A percentile compares a stretch with the other conserved stretches of the same genome.
Evolutionary conservation across 192 early-diverging fungal genomes (phyloP).

Genomic region (Coemansia biformis): DNA sequence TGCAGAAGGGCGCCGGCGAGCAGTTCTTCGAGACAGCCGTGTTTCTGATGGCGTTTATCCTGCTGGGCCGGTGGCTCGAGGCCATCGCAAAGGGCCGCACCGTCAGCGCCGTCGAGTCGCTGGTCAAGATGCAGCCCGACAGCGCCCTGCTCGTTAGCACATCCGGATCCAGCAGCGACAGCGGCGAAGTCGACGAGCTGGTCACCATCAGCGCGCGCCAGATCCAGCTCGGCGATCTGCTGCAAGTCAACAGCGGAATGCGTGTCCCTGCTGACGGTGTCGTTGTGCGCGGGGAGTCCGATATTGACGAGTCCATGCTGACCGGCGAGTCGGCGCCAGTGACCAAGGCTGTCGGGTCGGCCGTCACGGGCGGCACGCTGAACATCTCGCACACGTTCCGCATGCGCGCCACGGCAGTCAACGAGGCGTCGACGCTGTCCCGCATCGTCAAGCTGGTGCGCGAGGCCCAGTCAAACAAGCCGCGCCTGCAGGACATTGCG

Average conservation of each 20-base stretch:
- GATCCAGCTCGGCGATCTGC: conserved; percentile 45
- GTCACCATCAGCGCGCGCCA: conserved; percentile 24
- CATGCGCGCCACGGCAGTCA: no score
- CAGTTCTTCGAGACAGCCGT: conserved; percentile 93
- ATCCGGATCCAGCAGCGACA: conserved; percentile 1
- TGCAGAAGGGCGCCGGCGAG: conserved; percentile 53
- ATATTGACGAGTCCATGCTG: no score
- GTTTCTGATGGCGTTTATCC: conserved; percentile 88
- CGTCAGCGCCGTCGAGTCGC: conserved; percentile 67
- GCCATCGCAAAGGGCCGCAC: conserved; percentile 88
- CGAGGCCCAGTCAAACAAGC: no score
- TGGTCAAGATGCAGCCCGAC: conserved; percentile 58
- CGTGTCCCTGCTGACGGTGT: conserved; percentile 70
- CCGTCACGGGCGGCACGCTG: no score
- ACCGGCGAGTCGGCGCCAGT: no score
- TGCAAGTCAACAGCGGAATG: conserved; percentile 62
- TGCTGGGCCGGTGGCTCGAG: conserved; percentile 87
- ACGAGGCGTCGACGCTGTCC: no score
- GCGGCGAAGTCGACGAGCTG: conserved; percentile 21
- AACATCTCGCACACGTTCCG: no score
- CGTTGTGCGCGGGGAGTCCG: no score
- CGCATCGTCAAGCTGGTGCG: no score
- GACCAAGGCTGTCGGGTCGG: no score
- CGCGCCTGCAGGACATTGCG: no score
- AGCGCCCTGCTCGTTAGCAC: conserved; percentile 31